Percentiles rank a stretch among this genome's conserved stretches.
Evolutionary conservation across 78 protist genomes (phyloP).

Genomic region (Protostelium mycophagum): DNA sequence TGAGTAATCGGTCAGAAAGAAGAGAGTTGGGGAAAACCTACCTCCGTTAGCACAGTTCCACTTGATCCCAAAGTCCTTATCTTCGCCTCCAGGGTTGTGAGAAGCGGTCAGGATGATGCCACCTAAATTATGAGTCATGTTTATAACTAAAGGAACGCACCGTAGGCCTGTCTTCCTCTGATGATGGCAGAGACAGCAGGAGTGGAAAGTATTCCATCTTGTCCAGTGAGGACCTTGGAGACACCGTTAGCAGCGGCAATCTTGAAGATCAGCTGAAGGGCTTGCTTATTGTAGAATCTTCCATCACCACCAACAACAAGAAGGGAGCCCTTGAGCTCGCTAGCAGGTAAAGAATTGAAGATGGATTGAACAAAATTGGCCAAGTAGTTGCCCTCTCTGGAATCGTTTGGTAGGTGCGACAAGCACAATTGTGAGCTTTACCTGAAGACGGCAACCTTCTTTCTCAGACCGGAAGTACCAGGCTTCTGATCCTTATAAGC

Average conservation of each 20-base stretch:
- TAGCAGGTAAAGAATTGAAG: conserved; percentile 13
- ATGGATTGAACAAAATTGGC: conserved; percentile 88
- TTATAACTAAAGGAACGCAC: conserved; percentile 11
- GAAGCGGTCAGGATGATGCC: conserved; percentile 91
- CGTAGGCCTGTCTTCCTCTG: conserved; percentile 60
- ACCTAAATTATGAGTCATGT: conserved; percentile 36
- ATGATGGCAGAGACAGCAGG: conserved; percentile 92
- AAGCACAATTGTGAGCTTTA: not conserved
- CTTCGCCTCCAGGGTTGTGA: conserved; percentile 98
- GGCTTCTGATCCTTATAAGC: conserved; percentile 86
- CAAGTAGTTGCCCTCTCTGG: conserved; percentile 55
- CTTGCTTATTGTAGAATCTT: conserved; percentile 74
- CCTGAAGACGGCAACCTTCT: conserved; percentile 66
- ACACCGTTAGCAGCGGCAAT: conserved; percentile 92
- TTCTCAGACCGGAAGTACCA: conserved; percentile 93
- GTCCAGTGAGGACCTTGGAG: conserved; percentile 61
- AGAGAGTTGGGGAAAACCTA: not conserved
- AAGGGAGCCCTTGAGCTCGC: conserved; percentile 45
- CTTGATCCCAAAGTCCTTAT: conserved; percentile 96
- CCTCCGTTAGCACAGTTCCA: conserved; percentile 91
- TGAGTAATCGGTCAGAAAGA: not conserved
- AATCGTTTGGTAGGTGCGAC: not conserved
- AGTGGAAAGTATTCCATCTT: conserved; percentile 90
- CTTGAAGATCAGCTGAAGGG: conserved; percentile 77
- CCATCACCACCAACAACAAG: conserved; percentile 97